Percentiles rank a stretch among this genome's conserved stretches.
Evolutionary conservation across 2,329 filamentous ascomycete genomes (phyloP).

Genomic region (Ilyonectria sp.): DNA sequence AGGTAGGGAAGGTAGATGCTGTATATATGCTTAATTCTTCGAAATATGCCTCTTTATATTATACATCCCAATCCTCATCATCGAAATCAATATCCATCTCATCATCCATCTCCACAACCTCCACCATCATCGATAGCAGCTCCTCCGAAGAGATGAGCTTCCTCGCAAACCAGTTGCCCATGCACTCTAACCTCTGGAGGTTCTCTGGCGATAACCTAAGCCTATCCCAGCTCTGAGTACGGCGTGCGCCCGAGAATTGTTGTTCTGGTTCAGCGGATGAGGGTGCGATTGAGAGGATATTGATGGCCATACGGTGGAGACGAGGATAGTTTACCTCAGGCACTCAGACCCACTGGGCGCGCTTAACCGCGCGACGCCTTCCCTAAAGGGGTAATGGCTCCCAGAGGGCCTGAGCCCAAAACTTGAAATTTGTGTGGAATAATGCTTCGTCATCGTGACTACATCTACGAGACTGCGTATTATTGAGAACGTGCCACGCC

Average conservation of each 20-base stretch:
- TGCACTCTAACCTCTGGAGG: background rate
- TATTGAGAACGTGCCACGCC: too few relatives aligned
- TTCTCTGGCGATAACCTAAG: background rate
- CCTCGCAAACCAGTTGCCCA: background rate
- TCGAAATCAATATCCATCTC: background rate
- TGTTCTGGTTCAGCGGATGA: background rate
- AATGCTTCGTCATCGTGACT: too few relatives aligned
- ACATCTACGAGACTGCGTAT: too few relatives aligned
- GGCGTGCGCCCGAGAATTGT: background rate
- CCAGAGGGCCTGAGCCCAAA: too few relatives aligned
- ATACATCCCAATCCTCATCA: background rate
- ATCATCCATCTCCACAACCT: background rate
- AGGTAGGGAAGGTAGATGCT: too few relatives aligned
- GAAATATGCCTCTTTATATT: background rate
- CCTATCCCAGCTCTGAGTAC: background rate
- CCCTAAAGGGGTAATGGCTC: too few relatives aligned
- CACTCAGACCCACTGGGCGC: too few relatives aligned
- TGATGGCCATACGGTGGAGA: background rate
- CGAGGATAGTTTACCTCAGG: too few relatives aligned
- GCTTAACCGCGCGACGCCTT: too few relatives aligned
- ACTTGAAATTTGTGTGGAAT: too few relatives aligned
- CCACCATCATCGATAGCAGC: background rate
- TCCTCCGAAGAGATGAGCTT: background rate
- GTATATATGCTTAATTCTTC: too few relatives aligned
- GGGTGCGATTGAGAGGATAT: background rate